Percentiles rank a stretch among this genome's conserved stretches.
phyloP scores from a whole-genome alignment of 2,329 filamentous ascomycete species.

The Penicillium sp. region DNA sequence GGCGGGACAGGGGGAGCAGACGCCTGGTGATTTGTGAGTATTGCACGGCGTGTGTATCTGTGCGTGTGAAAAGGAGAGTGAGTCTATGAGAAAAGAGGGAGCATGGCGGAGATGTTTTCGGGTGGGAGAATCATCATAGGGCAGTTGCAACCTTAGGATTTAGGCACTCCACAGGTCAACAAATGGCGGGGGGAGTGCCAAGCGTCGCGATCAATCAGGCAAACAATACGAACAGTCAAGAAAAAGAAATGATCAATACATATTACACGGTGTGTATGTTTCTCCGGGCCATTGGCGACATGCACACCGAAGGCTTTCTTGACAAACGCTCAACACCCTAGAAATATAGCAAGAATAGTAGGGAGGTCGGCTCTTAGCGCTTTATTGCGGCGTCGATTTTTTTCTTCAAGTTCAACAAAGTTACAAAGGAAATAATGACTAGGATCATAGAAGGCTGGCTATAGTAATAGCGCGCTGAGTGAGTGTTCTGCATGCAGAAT shows the following conservation, averaged over 20 bases:
- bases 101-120: background rate
- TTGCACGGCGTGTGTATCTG: background rate
- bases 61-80: background rate
- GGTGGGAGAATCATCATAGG: background rate
- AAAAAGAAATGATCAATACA: background rate
- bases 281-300: too few species aligned
- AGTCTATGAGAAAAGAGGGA: background rate
- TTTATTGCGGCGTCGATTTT: background rate
- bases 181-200: background rate
- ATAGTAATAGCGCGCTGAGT: too few species aligned
- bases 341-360: too few species aligned
- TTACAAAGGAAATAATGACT: too few species aligned
- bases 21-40: background rate
- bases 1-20: background rate
- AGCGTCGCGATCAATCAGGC: background rate
- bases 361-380: background rate
- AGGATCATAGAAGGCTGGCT: too few species aligned
- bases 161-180: background rate
- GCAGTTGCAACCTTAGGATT: slow-evolving; percentile 9
- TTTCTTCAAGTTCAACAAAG: too few species aligned
- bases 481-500: background rate
- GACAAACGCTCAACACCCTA: too few species aligned
- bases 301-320: background rate
- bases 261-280: background rate
- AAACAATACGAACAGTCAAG: too few species aligned